phyloP scores from a whole-genome alignment of 1,284 basidiomycete genomes.

The Cutaneotrichosporon cutaneum region DNA sequence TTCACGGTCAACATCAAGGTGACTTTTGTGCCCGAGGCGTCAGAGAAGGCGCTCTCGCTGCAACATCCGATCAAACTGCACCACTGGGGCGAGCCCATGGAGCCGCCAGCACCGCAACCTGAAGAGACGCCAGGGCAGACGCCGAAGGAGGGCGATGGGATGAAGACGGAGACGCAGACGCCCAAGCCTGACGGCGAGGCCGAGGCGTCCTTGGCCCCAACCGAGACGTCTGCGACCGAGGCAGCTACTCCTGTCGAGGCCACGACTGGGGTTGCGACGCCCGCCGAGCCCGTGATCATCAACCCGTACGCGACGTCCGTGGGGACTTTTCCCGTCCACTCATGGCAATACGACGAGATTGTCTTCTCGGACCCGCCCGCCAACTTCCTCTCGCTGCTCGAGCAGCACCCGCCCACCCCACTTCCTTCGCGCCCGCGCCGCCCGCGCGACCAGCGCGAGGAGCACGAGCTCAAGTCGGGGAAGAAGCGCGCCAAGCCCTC shows the following conservation, averaged over 20 bases:
- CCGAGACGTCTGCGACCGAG: constrained; percentile 18
- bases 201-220: constrained; percentile 6
- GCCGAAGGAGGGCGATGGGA: constrained; percentile 14
- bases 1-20: constrained; percentile 95
- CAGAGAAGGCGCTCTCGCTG: constrained; percentile 82
- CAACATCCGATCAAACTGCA: constrained; percentile 96
- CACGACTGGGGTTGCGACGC: constrained; percentile 3
- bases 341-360: constrained; percentile 99
- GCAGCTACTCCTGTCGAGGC: constrained; percentile 12
- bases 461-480: constrained; percentile 41
- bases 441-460: constrained; percentile 39
- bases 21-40: constrained; percentile 85
- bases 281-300: constrained; percentile 4
- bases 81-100: constrained; percentile 67
- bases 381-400: constrained; percentile 79
- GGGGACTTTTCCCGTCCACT: constrained; percentile 65
- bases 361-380: constrained; percentile 94
- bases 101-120: constrained; percentile 54
- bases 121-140: constrained; percentile 14
- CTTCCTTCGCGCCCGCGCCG: constrained; percentile 64
- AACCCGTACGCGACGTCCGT: constrained; percentile 17
- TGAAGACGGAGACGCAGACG: constrained; percentile 17
- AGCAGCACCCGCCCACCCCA: constrained; percentile 77
- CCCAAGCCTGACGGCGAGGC: constrained; percentile 6
- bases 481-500: constrained; percentile 24